Base-by-base conservation (phyloP, 257 asterid genomes). In the Eustoma russellianum region DNA sequence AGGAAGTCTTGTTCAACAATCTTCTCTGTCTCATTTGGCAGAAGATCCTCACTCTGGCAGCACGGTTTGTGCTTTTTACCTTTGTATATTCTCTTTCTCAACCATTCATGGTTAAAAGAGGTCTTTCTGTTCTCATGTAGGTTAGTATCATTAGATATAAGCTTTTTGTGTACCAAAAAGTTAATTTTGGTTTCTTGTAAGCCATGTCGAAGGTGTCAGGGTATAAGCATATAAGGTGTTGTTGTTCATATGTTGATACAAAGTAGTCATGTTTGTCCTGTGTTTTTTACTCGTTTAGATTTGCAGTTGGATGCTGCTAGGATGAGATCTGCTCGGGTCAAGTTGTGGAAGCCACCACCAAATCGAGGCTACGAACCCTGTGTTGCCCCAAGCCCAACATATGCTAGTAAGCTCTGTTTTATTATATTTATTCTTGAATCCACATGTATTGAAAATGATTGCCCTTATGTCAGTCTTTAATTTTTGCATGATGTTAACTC, bases 311-410 rank as follows among this genome's bases (percentile, higher is more conserved):
- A 71, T 65, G 85, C 65, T 51, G 85, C 74, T 50, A 76, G 53
- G 18, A 46, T 62, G 67, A 74, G 60, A 53, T 70, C 61, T 61
- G 75, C 76, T 57, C 34, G 61, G 46, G 72, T 70, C 52, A 79
- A 79, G 80, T 64, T 86, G 66, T 86, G 98, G 96, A 86, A 80
- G 70, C 86, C 68, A 2, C 89, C 86, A 16, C 88, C 95, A 16
- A 78, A 86, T 59, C 67, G 74, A 63, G 91, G 73, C 68, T 90
- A 76, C 64, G 77, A 76, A 30, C 96, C 90, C 48, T 90, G 96
- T 71, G 80, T 80, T 44, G 65, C 70, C 63, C 88, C 92, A 33
- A 83, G 82, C 63, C 55, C 75, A 33, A 66, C 66, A 33, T 86
- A 83, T 69, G 69, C 75, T 62, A 13, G 98, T 91, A 74, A 81